phyloP scores from a whole-genome alignment of 495 filamentous ascomycete genomes.

The Haplographium delicatum region DNA sequence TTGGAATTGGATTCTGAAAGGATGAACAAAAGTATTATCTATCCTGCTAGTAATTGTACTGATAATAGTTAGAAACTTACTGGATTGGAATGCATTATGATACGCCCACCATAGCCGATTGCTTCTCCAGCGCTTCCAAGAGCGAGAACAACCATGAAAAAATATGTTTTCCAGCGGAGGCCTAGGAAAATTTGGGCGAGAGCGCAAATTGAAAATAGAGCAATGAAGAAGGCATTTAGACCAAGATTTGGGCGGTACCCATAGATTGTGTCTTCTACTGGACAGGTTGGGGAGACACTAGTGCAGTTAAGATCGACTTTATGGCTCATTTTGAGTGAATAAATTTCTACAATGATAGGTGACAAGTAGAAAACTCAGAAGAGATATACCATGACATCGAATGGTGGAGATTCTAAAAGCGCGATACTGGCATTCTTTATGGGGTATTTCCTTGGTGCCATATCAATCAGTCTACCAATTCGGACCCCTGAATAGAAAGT shows the following conservation, averaged over 20 bases:
- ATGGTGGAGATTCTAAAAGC: no score
- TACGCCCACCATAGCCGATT: conserved; percentile 29
- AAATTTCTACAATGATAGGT: not conserved
- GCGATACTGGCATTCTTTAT: no score
- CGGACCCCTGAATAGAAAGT: not conserved
- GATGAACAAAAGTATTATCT: no score
- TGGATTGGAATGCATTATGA: conserved; percentile 15
- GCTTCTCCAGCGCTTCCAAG: conserved; percentile 38
- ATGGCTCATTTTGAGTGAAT: conserved; percentile 6
- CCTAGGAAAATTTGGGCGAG: conserved; percentile 37
- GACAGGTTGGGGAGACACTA: conserved; percentile 43
- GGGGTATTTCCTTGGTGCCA: no score
- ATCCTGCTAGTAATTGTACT: not conserved
- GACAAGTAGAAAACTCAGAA: not conserved
- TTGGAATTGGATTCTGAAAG: conserved; percentile 34
- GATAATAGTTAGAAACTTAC: not conserved
- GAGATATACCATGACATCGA: no score
- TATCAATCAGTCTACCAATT: no score
- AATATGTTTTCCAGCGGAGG: conserved; percentile 31
- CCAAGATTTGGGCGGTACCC: conserved; percentile 62
- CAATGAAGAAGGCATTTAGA: conserved; percentile 39
- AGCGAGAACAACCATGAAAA: conserved; percentile 37
- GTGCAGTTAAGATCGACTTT: conserved; percentile 32
- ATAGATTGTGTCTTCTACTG: conserved; percentile 56
- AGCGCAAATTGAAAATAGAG: conserved; percentile 35